Evolutionary conservation across 139 green algal species (phyloP), one percentile per base, ranked within the genome.

Genomic region (Pseudopediastrum boryanum): DNA sequence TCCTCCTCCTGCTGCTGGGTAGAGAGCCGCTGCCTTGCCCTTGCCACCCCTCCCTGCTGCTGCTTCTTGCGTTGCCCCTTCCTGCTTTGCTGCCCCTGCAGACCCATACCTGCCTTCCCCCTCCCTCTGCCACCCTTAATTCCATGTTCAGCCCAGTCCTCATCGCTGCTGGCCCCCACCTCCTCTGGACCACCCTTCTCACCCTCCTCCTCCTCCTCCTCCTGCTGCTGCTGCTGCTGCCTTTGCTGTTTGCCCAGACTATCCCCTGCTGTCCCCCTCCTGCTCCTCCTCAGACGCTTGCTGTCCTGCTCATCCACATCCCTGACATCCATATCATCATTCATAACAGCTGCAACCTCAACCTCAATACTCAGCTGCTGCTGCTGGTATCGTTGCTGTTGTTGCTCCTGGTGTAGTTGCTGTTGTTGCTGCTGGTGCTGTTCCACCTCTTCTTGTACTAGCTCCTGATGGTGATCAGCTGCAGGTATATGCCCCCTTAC

Each of bases 381-480:
- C 74, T 70, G 27, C 39, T 80, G 38, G n/a, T 74, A 7, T 16
- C 27, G 19, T 12, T 75, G 51, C 43, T 78, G 71, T 4, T 67
- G 72, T 25, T 78, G 51, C 64, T 58, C 38, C n/a, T 63, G 21
- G 25, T 78, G 48, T 35, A 29, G 35, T 36, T 29, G 56, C 41
- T 48, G 39, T 13, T 1, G 68, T 35, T 10, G 7, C 5, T 46
- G 19, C 19, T 25, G 5, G 27, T 71, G 27, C 70, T 66, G 46
- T 77, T 65, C 35, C 62, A 38, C 62, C 61, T 69, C 61, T 36
- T 36, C 23, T 41, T 75, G 33, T 23, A 16, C 2, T 35, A 10
- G 33, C 63, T 29, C 16, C 6, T 29, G 35, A 21, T 51, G 2
- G 48, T 19, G 1, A n/a, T 71, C 33, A 51, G 2, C 2, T 4